Evolutionary conservation across 495 filamentous ascomycete genomes (phyloP).

Genomic region (Emericellopsis terricola): DNA sequence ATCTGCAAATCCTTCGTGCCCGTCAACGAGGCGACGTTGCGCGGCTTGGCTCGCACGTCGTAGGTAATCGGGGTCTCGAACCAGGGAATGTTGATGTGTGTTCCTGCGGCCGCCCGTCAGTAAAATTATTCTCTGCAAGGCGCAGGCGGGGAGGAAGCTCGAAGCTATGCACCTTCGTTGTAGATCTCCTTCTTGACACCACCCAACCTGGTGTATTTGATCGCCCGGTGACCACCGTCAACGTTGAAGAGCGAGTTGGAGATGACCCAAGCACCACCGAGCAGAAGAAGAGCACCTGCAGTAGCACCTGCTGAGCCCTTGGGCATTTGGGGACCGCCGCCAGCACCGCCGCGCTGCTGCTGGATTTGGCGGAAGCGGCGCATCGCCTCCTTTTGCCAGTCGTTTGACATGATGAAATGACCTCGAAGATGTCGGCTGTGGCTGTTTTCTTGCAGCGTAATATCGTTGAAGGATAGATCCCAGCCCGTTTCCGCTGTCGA

Average conservation of each 20-base stretch:
- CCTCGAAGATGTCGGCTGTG: too few relatives aligned
- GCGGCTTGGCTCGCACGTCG: conserved; percentile 92
- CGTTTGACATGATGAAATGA: conserved; percentile 2
- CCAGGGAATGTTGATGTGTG: conserved; percentile 87
- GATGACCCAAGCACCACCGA: conserved; percentile 41
- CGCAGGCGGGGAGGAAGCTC: too few relatives aligned
- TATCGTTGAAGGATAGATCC: too few relatives aligned
- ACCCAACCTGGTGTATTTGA: conserved; percentile 88
- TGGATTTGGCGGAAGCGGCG: conserved; percentile 3
- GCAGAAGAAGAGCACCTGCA: conserved; percentile 31
- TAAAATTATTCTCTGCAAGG: too few relatives aligned
- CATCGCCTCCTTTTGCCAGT: conserved; percentile 3
- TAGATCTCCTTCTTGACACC: conserved; percentile 97
- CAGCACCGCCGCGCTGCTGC: conserved; percentile 12
- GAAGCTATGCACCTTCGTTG: conserved; percentile 53
- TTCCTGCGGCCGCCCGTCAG: too few relatives aligned
- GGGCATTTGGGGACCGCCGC: conserved; percentile 11
- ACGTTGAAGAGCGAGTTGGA: conserved; percentile 97
- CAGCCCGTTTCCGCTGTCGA: too few relatives aligned
- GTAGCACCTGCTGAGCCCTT: conserved; percentile 12
- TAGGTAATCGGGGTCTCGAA: conserved; percentile 93
- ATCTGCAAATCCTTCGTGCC: conserved; percentile 99
- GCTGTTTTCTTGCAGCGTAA: too few relatives aligned
- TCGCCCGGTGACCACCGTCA: conserved; percentile 95
- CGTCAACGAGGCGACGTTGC: conserved; percentile 91